Base-by-base conservation (phyloP, 768 basidiomycete genomes). In the Rhodosporidiobolus odoratus region DNA sequence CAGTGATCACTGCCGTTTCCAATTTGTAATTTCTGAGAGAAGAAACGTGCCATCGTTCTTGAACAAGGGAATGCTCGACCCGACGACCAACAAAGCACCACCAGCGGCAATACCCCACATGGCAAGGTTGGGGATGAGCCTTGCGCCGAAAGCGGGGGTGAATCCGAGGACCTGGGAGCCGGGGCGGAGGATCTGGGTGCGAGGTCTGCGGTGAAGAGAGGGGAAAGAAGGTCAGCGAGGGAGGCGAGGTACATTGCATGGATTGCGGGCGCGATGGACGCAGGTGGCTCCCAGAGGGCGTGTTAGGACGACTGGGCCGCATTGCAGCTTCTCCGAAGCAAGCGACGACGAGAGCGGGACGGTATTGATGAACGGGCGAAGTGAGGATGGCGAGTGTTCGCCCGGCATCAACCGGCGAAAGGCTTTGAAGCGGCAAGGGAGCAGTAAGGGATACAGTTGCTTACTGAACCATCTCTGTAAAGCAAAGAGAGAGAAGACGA, bases 71-170 rank as follows among this genome's bases (percentile, higher is more conserved):
- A 70, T 56, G 23, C 52, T 43, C 25, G 64, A 65, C 3, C 64
- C 69, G 38, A 62, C 45, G 23, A 70, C 59, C 23, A 65, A 40
- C 53, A 70, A 60, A 23, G 54, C 64, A 56, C 69, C 69, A 43
- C 32, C 64, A 41, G 59, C 69, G n/a, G 64, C 69, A 34, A 54
- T 43, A 41, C 69, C 69, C 69, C 69, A 70, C 27, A 65, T 30
- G 53, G 69, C 69, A 40, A 70, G 58, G 69, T 65, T 70, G 37
- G 69, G 69, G 21, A 25, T 32, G 25, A 70, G 34, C 27, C 47
- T 45, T 50, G 21, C 21, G 53, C 19, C 23, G 63, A 65, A 57
- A 40, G 27, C 25, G 21, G 69, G 63, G 35, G 64, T 65, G 53
- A 70, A 48, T 34, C 52, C 52, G 30, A 27, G 32, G 53, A 65